phyloP scores from a whole-genome alignment of 2,329 filamentous ascomycete genomes.

The Cercospora zeina region DNA sequence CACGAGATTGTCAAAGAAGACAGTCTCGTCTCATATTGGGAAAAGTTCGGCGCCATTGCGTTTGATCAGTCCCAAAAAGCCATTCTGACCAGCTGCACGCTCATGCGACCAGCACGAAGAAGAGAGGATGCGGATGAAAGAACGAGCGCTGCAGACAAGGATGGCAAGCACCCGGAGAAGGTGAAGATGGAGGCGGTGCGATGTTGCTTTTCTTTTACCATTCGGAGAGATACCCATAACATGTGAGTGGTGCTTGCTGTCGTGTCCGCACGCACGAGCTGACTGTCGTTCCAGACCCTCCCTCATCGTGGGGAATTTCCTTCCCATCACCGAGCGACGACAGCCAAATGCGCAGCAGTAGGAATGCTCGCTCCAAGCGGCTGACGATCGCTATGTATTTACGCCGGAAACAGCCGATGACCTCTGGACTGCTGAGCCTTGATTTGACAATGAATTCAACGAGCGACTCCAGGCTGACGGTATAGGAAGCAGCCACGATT shows the following conservation, averaged over 20 bases:
- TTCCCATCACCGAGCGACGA: conserved; percentile 64
- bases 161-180: conserved; percentile 44
- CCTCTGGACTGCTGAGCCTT: not conserved
- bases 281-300: conserved; percentile 65
- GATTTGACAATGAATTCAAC: not conserved
- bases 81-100: conserved; percentile 85
- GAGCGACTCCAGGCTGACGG: not conserved
- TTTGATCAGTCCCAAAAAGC: conserved; percentile 94
- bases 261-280: not conserved
- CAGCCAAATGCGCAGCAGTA: conserved; percentile 23
- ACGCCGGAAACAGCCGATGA: not conserved
- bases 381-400: conserved; percentile 4
- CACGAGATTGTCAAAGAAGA: conserved; percentile 96
- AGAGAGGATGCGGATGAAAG: conserved; percentile 7
- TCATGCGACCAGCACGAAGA: conserved; percentile 70
- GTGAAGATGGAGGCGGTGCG: conserved; percentile 61
- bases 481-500: not conserved
- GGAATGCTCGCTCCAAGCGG: conserved; percentile 12
- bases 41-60: conserved; percentile 96
- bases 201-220: conserved; percentile 97
- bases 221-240: conserved; percentile 90
- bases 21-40: conserved; percentile 95
- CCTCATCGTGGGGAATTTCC: conserved; percentile 93
- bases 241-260: conserved; percentile 65
- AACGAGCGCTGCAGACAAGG: conserved; percentile 39